A percentile compares a stretch with the other conserved stretches of the same genome.
phyloP scores from a whole-genome alignment of 2,329 filamentous ascomycete species.

The Ascochyta clinopodiicola region DNA sequence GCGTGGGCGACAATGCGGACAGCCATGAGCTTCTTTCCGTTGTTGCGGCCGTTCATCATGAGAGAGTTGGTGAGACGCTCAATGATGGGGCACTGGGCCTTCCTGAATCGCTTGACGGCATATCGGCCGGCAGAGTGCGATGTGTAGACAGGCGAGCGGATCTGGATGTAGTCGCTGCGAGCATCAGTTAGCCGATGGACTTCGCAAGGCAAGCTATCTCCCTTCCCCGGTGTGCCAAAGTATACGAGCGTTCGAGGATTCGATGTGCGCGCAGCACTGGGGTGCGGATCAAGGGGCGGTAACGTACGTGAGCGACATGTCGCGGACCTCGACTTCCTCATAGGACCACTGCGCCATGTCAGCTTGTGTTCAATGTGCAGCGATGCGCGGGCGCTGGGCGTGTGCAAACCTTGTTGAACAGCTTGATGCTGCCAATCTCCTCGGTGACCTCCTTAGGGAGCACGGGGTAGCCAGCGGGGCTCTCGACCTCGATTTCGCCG shows the following conservation, averaged over 20 bases:
- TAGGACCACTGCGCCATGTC: constrained; percentile 72
- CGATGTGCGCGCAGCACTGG: constrained; percentile 18
- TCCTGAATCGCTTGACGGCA: constrained; percentile 99
- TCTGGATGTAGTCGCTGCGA: constrained; percentile 97
- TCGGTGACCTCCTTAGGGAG: constrained; percentile 91
- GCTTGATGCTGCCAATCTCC: constrained; percentile 91
- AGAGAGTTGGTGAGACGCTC: constrained; percentile 99
- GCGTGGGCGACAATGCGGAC: constrained; percentile 98
- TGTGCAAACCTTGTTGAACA: constrained; percentile 78
- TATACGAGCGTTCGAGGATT: constrained; percentile 13
- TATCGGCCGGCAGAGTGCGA: constrained; percentile 98
- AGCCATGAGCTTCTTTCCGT: constrained; percentile 99
- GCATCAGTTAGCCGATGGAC: constrained; percentile 42
- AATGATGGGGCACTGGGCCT: constrained; percentile 99
- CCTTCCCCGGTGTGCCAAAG: constrained; percentile 26
- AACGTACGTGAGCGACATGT: constrained; percentile 98
- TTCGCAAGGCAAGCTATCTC: constrained; percentile 22
- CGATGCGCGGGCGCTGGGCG: constrained; percentile 16
- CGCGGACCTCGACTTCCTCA: constrained; percentile 99
- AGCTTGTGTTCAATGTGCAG: constrained; percentile 14
- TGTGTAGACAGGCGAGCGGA: constrained; percentile 98
- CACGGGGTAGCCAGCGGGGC: constrained; percentile 74
- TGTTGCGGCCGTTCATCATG: constrained; percentile 99
- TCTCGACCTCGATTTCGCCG: constrained; percentile 92
- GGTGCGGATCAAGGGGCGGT: constrained; percentile 19